Conservation (phyloP, 805 yeast species). For the Zygosaccharomyces rouxii region DNA sequence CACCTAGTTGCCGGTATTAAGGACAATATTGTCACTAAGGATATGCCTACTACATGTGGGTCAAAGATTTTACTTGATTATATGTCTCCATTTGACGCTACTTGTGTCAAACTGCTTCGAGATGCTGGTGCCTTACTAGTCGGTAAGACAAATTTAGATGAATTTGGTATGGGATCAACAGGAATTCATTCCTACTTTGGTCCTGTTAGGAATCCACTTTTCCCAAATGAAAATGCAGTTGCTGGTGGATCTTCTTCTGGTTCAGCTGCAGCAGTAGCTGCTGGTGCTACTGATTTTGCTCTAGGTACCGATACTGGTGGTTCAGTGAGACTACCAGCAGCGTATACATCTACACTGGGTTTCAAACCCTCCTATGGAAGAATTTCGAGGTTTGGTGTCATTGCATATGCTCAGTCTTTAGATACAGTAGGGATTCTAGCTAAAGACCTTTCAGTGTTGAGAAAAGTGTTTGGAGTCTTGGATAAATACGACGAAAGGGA, state of each 20-base stretch:
- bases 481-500: conserved; percentile 67
- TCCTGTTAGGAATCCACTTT: conserved; percentile 52
- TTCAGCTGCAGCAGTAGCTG: conserved; percentile 86
- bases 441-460: conserved; percentile 41
- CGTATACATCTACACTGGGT: conserved; percentile 78
- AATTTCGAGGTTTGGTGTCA: conserved; percentile 85
- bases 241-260: conserved; percentile 98
- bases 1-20: conserved; percentile 52
- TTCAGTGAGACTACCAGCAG: conserved; percentile 86
- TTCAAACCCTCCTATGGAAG: conserved; percentile 94
- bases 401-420: conserved; percentile 87
- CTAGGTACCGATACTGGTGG: conserved; percentile 98
- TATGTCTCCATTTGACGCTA: conserved; percentile 75
- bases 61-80: conserved; percentile 60
- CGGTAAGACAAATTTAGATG: conserved; percentile 92
- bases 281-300: conserved; percentile 58
- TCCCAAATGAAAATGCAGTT: conserved; percentile 36
- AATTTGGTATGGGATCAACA: conserved; percentile 94
- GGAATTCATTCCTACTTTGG: conserved; percentile 56
- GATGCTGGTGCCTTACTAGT: conserved; percentile 49
- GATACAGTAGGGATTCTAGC: conserved; percentile 90
- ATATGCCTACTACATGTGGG: conserved; percentile 72
- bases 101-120: conserved; percentile 55
- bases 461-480: conserved; percentile 49
- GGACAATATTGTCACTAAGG: conserved; percentile 72